Evolutionary conservation across 169 alveolate genomes (phyloP).

Genomic region (Plasmodium falciparum): DNA sequence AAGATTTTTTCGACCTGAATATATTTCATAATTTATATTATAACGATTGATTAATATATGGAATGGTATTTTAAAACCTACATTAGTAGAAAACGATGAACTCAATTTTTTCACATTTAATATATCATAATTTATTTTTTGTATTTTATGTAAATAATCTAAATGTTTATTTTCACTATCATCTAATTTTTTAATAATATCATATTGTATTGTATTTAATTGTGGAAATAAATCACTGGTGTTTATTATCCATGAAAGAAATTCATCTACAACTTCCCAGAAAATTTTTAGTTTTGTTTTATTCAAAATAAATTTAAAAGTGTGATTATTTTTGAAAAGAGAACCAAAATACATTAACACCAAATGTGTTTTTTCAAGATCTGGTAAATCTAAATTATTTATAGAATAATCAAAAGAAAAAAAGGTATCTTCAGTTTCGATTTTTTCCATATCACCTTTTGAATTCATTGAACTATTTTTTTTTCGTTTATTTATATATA

Average conservation of each 20-base stretch:
- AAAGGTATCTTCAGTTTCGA: constrained; percentile 67
- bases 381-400: constrained; percentile 55
- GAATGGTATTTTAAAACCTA: constrained; percentile 31
- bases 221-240: constrained; percentile 50
- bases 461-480: background rate
- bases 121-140: constrained; percentile 50
- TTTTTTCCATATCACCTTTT: background rate
- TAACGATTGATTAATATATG: constrained; percentile 38
- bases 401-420: constrained; percentile 34
- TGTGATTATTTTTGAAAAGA: constrained; percentile 66
- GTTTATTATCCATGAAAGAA: constrained; percentile 42
- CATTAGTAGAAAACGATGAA: background rate
- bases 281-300: constrained; percentile 42
- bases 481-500: background rate
- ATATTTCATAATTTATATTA: constrained; percentile 10
- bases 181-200: constrained; percentile 17
- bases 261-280: constrained; percentile 73
- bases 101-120: constrained; percentile 7
- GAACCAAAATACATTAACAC: constrained; percentile 53
- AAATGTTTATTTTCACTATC: constrained; percentile 62
- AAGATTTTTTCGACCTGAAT: background rate
- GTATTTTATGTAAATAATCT: constrained; percentile 35
- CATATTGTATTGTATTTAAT: constrained; percentile 39
- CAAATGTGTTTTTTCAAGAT: constrained; percentile 55
- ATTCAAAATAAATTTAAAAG: constrained; percentile 65